These are phyloP conservation scores for Yarrowia sp. DNA, from an alignment of 805 yeast genomes.

Conservation along the genomic window DNA sequence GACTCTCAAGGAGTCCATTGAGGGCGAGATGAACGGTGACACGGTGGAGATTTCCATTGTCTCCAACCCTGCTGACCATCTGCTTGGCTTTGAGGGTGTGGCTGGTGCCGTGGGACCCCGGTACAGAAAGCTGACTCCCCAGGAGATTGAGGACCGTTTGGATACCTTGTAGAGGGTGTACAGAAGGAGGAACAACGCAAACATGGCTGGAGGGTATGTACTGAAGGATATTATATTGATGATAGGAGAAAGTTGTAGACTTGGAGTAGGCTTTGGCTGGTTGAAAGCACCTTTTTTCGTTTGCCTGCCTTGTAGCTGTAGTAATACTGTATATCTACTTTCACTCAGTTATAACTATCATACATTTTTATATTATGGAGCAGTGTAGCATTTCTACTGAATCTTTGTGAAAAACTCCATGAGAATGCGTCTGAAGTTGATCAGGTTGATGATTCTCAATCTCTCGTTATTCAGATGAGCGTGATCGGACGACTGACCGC, in stretches of 20 bases:
- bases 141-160: constrained; percentile 94
- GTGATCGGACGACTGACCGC: constrained; percentile 94
- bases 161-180: constrained; percentile 70
- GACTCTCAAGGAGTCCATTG: constrained; percentile 94
- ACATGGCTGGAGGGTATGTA: not conserved
- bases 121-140: constrained; percentile 80
- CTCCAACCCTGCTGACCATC: constrained; percentile 79
- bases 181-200: too few species aligned
- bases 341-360: not conserved
- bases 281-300: too few species aligned
- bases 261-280: too few species aligned
- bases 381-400: not conserved
- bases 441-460: constrained; percentile 76
- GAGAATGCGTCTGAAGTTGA: constrained; percentile 70
- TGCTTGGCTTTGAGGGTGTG: constrained; percentile 87
- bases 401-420: constrained; percentile 39
- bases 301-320: too few species aligned
- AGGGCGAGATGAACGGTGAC: constrained; percentile 97
- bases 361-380: not conserved
- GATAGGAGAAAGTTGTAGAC: not conserved
- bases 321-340: too few species aligned
- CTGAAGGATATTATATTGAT: constrained; percentile 12
- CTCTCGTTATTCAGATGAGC: constrained; percentile 93
- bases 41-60: constrained; percentile 91
- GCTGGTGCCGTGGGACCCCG: constrained; percentile 83